Evolutionary conservation across 139 green algal species (phyloP).

Genomic region (Spirogloea muscicola): DNA sequence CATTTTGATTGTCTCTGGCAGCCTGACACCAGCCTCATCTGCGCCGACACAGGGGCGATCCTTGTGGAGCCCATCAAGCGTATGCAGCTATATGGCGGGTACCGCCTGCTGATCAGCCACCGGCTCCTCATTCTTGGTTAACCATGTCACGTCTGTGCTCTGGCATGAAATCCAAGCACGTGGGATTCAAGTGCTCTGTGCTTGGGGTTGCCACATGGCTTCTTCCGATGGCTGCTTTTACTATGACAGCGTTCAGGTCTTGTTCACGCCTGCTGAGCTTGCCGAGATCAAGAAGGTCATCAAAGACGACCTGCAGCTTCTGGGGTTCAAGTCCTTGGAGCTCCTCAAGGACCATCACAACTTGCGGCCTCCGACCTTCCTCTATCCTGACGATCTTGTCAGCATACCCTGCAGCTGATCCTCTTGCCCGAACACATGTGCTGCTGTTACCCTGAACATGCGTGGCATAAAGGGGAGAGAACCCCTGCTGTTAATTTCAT

Average conservation of each 20-base stretch:
- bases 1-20: constrained; percentile 17
- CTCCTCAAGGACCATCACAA: constrained; percentile 59
- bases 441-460: not conserved
- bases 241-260: not conserved
- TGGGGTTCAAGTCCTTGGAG: constrained; percentile 66
- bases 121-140: too few relatives aligned
- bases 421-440: not conserved
- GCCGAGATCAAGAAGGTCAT: constrained; percentile 21
- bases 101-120: too few relatives aligned
- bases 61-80: constrained; percentile 5
- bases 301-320: constrained; percentile 47
- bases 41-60: constrained; percentile 11
- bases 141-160: too few relatives aligned
- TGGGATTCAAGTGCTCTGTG: not conserved
- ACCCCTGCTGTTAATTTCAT: not conserved
- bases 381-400: constrained; percentile 66
- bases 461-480: not conserved
- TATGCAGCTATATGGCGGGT: constrained; percentile 3
- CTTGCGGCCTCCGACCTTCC: constrained; percentile 51
- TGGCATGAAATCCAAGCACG: too few relatives aligned
- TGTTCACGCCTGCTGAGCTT: constrained; percentile 45
- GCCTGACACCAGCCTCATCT: constrained; percentile 7
- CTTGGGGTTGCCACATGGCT: not conserved
- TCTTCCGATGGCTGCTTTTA: not conserved
- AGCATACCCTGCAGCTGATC: not conserved